Evolutionary conservation across 2,329 filamentous ascomycete genomes (phyloP), one percentile per base, ranked within the genome.

Genomic region (Hypomyces perniciosus): DNA sequence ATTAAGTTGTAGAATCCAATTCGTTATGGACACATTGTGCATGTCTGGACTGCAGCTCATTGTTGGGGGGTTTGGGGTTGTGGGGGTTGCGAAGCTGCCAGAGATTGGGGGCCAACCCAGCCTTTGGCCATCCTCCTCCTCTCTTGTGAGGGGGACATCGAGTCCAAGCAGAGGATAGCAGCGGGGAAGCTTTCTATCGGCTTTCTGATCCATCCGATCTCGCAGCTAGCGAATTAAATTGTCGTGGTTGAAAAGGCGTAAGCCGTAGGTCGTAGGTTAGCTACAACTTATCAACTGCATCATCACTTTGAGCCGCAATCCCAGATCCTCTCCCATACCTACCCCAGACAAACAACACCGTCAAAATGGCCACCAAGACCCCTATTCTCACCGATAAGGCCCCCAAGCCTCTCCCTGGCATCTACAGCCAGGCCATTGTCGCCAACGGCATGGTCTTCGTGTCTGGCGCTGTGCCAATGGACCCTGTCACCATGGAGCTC

Each of bases 391-490:
- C 69, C 34, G 61, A 68, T 42, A 71, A 72, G 58, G 69, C 70
- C 37, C 69, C 70, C 41, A 69, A 68, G 61, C 68, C 69, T 9
- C 61, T 71, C 12, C 65, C 70, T 5, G 61, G 61, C 56, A 66
- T 73, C 55, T 72, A 71, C 60, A 73, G 65, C 62, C 70, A 72
- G 60, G 85, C 85, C 61, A 84, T 89, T 67, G 77, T 80, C 59
- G 84, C 84, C 54, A 81, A 81, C 56, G 79, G 80, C 56, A 75
- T 84, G 57, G 78, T 90, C 68, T 90, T 81, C 69, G 78, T 85
- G 63, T 88, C 85, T 1, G 86, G 86, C 57, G 82, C 85, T 59
- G 84, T 89, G 57, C 83, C 85, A 56, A 81, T 82, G 57, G 82
- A 86, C 65, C 72, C 76, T 41, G 68, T 72, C 48, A 69, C 69